phyloP scores from a whole-genome alignment of 176 grass and related monocot species.

The Saccharum spontaneum region DNA sequence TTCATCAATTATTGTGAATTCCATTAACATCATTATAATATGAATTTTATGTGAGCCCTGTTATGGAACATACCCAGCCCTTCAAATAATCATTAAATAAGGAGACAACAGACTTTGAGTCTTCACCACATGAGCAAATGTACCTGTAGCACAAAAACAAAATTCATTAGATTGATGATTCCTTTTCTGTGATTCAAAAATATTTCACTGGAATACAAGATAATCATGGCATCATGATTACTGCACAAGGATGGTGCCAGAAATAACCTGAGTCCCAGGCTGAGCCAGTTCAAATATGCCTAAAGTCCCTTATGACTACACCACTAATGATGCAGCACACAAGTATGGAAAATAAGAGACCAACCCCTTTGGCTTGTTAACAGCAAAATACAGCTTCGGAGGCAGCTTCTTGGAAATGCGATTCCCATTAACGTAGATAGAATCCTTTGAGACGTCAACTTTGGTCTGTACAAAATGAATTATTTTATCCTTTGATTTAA shows the following conservation, averaged over 20 bases:
- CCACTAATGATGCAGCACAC: background rate
- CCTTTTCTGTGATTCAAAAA: slow-evolving; percentile 9
- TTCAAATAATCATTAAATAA: slow-evolving; percentile 80
- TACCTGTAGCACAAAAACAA: slow-evolving; percentile 57
- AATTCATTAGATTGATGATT: slow-evolving; percentile 11
- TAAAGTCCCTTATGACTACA: background rate
- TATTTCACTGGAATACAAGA: background rate
- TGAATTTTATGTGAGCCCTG: background rate
- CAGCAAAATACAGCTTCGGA: slow-evolving; percentile 82
- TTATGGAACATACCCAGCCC: slow-evolving; percentile 77
- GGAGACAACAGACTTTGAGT: slow-evolving; percentile 83
- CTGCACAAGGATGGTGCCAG: background rate
- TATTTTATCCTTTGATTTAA: background rate
- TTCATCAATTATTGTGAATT: background rate
- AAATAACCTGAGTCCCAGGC: background rate
- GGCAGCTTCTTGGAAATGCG: slow-evolving; percentile 86
- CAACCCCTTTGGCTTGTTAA: slow-evolving; percentile 97
- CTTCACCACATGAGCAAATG: slow-evolving; percentile 83
- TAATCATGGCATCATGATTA: background rate
- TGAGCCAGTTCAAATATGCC: background rate
- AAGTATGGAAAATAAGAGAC: slow-evolving; percentile 31
- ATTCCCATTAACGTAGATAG: slow-evolving; percentile 90
- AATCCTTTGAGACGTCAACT: slow-evolving; percentile 86
- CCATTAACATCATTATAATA: background rate
- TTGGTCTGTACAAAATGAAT: slow-evolving; percentile 60